Percentiles rank a stretch among this genome's conserved stretches.
These are phyloP conservation scores for Corynespora cassiicola DNA, from an alignment of 2,329 filamentous ascomycete genomes.

Conservation along the genomic window DNA sequence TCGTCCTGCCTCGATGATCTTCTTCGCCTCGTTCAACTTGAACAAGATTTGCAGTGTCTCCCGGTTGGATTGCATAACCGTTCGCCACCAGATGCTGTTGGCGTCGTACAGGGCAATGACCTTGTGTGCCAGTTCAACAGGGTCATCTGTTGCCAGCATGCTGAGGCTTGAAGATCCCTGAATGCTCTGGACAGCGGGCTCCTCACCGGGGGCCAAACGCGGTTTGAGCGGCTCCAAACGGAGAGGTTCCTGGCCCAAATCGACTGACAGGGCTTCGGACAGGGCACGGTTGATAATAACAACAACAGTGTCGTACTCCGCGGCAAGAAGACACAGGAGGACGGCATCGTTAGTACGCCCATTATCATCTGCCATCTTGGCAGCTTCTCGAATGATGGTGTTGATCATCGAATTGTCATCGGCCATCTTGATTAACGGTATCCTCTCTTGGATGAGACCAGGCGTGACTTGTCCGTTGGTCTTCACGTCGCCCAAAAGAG, in stretches of 20 bases:
- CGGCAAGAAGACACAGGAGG: slow-evolving; percentile 89
- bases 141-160: slow-evolving; percentile 72
- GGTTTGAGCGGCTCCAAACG: slow-evolving; percentile 82
- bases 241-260: slow-evolving; percentile 81
- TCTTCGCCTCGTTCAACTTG: slow-evolving; percentile 66
- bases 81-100: slow-evolving; percentile 66
- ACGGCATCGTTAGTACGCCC: slow-evolving; percentile 93
- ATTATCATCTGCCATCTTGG: slow-evolving; percentile 91
- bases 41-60: slow-evolving; percentile 66
- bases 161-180: slow-evolving; percentile 59
- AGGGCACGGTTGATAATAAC: slow-evolving; percentile 87
- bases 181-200: slow-evolving; percentile 38
- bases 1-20: slow-evolving; percentile 62
- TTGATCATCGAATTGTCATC: slow-evolving; percentile 85
- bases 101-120: slow-evolving; percentile 68
- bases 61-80: slow-evolving; percentile 64
- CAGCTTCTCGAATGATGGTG: slow-evolving; percentile 91
- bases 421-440: slow-evolving; percentile 78
- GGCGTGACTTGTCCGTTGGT: slow-evolving; percentile 84
- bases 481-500: slow-evolving; percentile 88
- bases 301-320: slow-evolving; percentile 95
- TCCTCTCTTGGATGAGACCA: slow-evolving; percentile 86
- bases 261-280: slow-evolving; percentile 85
- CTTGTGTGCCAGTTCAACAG: slow-evolving; percentile 66
- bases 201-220: slow-evolving; percentile 51